A percentile compares a stretch with the other conserved stretches of the same genome.
Evolutionary conservation across 805 yeast species (phyloP).

Genomic region (Myxozyma monticola): DNA sequence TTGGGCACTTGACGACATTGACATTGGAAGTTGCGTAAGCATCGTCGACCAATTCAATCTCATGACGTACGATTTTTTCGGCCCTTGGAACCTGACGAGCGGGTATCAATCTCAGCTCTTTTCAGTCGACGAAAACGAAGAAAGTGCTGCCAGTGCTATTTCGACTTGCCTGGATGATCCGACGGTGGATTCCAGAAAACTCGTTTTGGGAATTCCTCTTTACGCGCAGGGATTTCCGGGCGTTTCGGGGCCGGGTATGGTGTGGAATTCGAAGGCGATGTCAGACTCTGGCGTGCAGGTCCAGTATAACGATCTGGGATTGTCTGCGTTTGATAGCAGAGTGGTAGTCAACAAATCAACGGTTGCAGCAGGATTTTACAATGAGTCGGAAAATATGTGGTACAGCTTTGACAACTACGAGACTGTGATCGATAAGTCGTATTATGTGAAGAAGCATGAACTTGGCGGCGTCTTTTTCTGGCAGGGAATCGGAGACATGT

Average conservation of each 20-base stretch:
- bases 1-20: slow-evolving; percentile 20
- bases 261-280: slow-evolving; percentile 48
- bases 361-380: slow-evolving; percentile 57
- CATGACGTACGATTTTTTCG: slow-evolving; percentile 88
- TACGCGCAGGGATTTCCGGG: slow-evolving; percentile 64
- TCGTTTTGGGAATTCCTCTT: slow-evolving; percentile 80
- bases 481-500: slow-evolving; percentile 39
- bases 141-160: slow-evolving; percentile 45
- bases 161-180: slow-evolving; percentile 41
- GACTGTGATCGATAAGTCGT: slow-evolving; percentile 58
- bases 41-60: slow-evolving; percentile 47
- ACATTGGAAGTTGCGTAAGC: slow-evolving; percentile 3
- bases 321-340: slow-evolving; percentile 37
- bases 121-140: slow-evolving; percentile 44
- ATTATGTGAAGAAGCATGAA: slow-evolving; percentile 48
- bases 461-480: slow-evolving; percentile 91
- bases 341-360: slow-evolving; percentile 46
- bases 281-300: slow-evolving; percentile 51
- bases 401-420: slow-evolving; percentile 62
- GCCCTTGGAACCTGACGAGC: slow-evolving; percentile 66
- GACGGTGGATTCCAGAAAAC: slow-evolving; percentile 47
- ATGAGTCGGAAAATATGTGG: slow-evolving; percentile 45
- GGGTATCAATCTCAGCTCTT: slow-evolving; percentile 69
- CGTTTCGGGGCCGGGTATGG: slow-evolving; percentile 45
- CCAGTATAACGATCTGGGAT: slow-evolving; percentile 54